A percentile compares a stretch with the other conserved stretches of the same genome.
Conservation (phyloP, 1,284 basidiomycete species). For the Singerocomus inundabilis region DNA sequence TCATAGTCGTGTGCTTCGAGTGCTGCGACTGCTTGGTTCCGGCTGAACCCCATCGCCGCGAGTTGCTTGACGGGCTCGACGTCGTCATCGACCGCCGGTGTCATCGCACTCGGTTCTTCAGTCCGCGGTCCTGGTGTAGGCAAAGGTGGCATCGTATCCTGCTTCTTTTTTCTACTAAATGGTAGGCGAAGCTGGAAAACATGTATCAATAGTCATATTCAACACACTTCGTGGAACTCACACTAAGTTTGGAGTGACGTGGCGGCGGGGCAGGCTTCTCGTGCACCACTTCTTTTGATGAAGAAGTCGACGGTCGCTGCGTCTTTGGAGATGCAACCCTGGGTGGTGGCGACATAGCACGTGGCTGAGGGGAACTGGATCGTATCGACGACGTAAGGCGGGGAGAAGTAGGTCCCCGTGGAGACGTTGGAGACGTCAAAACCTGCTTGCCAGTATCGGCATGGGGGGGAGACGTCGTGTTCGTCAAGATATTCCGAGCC, state of each 20-base stretch:
- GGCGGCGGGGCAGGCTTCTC: constrained; percentile 53
- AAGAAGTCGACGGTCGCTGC: constrained; percentile 52
- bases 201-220: constrained; percentile 12
- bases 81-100: constrained; percentile 69
- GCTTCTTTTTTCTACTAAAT: constrained; percentile 73
- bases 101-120: constrained; percentile 42
- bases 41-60: constrained; percentile 79
- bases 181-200: constrained; percentile 65
- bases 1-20: constrained; percentile 77
- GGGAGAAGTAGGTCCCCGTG: constrained; percentile 35
- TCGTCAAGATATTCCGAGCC: constrained; percentile 29
- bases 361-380: constrained; percentile 45
- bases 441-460: constrained; percentile 24
- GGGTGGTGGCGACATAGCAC: constrained; percentile 50
- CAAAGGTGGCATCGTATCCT: constrained; percentile 49
- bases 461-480: constrained; percentile 29
- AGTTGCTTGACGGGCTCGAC: constrained; percentile 76
- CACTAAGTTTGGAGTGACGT: constrained; percentile 70
- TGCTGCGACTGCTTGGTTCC: constrained; percentile 72
- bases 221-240: constrained; percentile 40
- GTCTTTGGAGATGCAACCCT: constrained; percentile 52
- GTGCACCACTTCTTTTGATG: constrained; percentile 45
- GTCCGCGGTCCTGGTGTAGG: constrained; percentile 42
- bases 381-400: constrained; percentile 31
- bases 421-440: constrained; percentile 35